Conservation (phyloP, 495 filamentous ascomycete genomes). For the Elasticomyces elasticus region DNA sequence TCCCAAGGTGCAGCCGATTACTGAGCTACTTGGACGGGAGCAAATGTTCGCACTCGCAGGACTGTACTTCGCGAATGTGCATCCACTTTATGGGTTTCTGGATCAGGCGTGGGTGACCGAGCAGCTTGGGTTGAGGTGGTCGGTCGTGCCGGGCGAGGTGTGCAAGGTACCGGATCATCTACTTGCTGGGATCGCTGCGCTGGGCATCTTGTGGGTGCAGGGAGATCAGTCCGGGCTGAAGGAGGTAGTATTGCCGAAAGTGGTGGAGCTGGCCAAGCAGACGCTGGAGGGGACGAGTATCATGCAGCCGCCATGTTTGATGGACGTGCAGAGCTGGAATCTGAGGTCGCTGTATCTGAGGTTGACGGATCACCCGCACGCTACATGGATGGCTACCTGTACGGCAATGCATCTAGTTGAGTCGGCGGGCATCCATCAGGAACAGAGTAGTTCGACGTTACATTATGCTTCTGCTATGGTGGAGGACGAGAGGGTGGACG, state of each 20-base stretch:
- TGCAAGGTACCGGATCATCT: constrained; percentile 16
- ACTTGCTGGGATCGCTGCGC: constrained; percentile 10
- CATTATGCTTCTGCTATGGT: neutral
- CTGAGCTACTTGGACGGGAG: constrained; percentile 4
- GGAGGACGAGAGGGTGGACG: constrained; percentile 15
- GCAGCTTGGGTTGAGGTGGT: constrained; percentile 15
- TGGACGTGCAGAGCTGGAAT: constrained; percentile 41
- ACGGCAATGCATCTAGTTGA: constrained; percentile 46
- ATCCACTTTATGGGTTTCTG: constrained; percentile 42
- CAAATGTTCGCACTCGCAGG: constrained; percentile 16
- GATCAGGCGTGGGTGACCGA: constrained; percentile 23
- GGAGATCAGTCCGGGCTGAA: neutral
- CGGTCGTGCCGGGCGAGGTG: constrained; percentile 5
- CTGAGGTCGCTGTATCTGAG: constrained; percentile 45
- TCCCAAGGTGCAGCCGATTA: neutral
- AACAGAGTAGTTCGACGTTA: constrained; percentile 15
- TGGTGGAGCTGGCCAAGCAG: constrained; percentile 36
- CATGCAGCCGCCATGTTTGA: constrained; percentile 25
- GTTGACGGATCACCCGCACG: constrained; percentile 43
- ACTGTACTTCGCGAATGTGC: constrained; percentile 41
- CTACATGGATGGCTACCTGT: constrained; percentile 47
- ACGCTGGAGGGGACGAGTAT: constrained; percentile 37
- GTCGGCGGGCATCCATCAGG: constrained; percentile 39
- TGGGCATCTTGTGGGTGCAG: constrained; percentile 9
- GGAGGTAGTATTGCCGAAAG: constrained; percentile 3